A percentile compares a stretch with the other conserved stretches of the same genome.
Conservation (phyloP, 2,329 filamentous ascomycete genomes). For the Exserohilum rostratum region DNA sequence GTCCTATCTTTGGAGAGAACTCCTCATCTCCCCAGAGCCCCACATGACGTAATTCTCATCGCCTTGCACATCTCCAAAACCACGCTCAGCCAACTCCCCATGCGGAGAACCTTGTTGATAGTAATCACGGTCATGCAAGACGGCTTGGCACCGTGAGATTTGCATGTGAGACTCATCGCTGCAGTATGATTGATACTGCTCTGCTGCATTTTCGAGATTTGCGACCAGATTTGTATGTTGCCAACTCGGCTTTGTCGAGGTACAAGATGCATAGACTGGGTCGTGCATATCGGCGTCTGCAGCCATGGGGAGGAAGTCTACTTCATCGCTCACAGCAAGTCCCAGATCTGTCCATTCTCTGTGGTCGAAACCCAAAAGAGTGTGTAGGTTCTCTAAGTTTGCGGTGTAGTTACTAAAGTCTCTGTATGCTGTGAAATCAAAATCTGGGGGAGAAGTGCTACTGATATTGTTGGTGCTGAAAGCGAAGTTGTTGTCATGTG, state of each 20-base stretch:
- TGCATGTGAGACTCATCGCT: background rate
- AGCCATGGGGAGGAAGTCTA: slow-evolving; percentile 4
- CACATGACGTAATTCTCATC: slow-evolving; percentile 24
- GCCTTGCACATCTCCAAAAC: slow-evolving; percentile 17
- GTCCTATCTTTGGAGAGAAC: slow-evolving; percentile 35
- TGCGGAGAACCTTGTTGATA: slow-evolving; percentile 3
- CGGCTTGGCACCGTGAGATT: slow-evolving; percentile 6
- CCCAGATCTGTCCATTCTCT: slow-evolving; percentile 22
- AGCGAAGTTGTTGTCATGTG: slow-evolving; percentile 47
- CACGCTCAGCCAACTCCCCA: slow-evolving; percentile 17
- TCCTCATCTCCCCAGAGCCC: slow-evolving; percentile 38
- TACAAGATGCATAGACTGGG: slow-evolving; percentile 19
- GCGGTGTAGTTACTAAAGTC: slow-evolving; percentile 7
- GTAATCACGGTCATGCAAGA: background rate
- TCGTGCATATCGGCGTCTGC: slow-evolving; percentile 9
- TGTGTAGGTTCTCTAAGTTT: background rate
- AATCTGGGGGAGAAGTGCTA: slow-evolving; percentile 47
- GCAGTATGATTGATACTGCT: slow-evolving; percentile 21
- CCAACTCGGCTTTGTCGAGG: slow-evolving; percentile 32
- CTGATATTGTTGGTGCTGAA: too few relatives aligned
- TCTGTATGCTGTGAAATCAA: slow-evolving; percentile 33
- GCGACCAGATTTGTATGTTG: slow-evolving; percentile 27
- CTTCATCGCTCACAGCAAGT: slow-evolving; percentile 17
- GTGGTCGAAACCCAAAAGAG: slow-evolving; percentile 27
- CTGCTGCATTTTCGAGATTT: slow-evolving; percentile 28